Percentiles rank a stretch among this genome's conserved stretches.
Evolutionary conservation across 225 moss, liverwort and hornwort species (phyloP).

Genomic region (Climacium dendroides): DNA sequence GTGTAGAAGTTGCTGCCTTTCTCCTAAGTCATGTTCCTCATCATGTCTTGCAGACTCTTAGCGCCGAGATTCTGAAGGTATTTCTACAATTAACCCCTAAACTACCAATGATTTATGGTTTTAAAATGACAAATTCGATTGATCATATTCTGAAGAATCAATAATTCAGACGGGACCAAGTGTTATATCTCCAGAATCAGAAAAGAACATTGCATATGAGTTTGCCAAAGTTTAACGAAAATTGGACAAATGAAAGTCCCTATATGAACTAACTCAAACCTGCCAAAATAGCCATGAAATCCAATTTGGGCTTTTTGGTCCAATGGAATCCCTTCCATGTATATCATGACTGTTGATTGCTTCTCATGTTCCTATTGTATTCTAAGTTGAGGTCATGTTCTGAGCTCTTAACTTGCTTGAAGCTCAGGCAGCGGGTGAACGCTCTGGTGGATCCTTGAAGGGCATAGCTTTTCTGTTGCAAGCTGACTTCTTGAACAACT

Average conservation of each 20-base stretch:
- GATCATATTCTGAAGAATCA: neutral
- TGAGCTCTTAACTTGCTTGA: neutral
- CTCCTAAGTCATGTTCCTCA: constrained; percentile 84
- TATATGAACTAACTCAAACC: neutral
- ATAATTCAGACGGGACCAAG: neutral
- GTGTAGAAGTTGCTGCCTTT: constrained; percentile 81
- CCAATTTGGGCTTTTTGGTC: neutral
- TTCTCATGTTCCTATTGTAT: neutral
- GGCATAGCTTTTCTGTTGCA: constrained; percentile 92
- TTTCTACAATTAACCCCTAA: neutral
- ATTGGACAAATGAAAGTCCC: neutral
- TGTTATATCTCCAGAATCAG: neutral
- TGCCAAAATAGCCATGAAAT: neutral
- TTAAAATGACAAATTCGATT: neutral
- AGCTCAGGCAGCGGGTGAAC: constrained; percentile 77
- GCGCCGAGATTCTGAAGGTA: constrained; percentile 82
- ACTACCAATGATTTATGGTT: neutral
- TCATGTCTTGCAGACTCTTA: constrained; percentile 82
- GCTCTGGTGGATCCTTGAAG: constrained; percentile 76
- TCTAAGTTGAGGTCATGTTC: neutral
- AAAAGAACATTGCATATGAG: neutral
- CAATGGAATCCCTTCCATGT: neutral
- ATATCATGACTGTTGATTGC: neutral
- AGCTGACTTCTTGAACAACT: constrained; percentile 79
- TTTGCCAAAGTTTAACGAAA: neutral